Evolutionary conservation across 768 basidiomycete species (phyloP).

Genomic region (Porphyrellus cyaneotinctus): DNA sequence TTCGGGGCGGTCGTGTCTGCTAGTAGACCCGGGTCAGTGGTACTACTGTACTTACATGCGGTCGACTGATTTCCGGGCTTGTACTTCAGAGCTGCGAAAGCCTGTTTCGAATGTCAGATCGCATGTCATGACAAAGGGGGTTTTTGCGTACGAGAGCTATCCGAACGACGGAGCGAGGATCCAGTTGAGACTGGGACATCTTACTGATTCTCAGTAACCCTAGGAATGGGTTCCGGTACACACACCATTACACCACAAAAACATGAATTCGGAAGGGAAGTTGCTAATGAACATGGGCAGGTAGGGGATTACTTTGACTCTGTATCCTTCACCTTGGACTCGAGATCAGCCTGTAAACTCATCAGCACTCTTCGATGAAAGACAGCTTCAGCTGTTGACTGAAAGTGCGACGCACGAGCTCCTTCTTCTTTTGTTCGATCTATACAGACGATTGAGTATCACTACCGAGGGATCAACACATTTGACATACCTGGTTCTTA

Average conservation of each 20-base stretch:
- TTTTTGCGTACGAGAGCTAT: slow-evolving; percentile 24
- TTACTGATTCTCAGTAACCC: too few relatives aligned
- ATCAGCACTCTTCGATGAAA: slow-evolving; percentile 16
- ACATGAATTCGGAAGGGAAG: neutral
- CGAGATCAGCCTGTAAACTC: slow-evolving; percentile 26
- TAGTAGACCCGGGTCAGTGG: too few relatives aligned
- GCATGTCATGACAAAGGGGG: too few relatives aligned
- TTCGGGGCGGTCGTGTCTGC: neutral
- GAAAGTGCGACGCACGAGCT: slow-evolving; percentile 28
- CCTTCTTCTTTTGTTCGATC: slow-evolving; percentile 31
- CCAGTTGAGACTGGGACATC: slow-evolving; percentile 12
- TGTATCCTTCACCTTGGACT: slow-evolving; percentile 24
- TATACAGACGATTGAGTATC: slow-evolving; percentile 4
- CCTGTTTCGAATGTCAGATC: slow-evolving; percentile 12
- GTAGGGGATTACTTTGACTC: slow-evolving; percentile 21
- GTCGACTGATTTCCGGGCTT: slow-evolving; percentile 25
- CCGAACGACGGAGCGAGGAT: slow-evolving; percentile 15
- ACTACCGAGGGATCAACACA: too few relatives aligned
- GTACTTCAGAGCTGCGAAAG: slow-evolving; percentile 21
- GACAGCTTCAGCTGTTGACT: slow-evolving; percentile 11
- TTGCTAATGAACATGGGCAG: slow-evolving; percentile 6
- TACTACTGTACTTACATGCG: slow-evolving; percentile 12
- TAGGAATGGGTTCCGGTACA: neutral
- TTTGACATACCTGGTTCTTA: slow-evolving; percentile 44
- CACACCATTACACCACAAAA: neutral